Percentiles rank a stretch among this genome's conserved stretches.
These are phyloP conservation scores for Aspergillus pseudoglaucus DNA, from an alignment of 2,329 filamentous ascomycete species.

Conservation along the genomic window DNA sequence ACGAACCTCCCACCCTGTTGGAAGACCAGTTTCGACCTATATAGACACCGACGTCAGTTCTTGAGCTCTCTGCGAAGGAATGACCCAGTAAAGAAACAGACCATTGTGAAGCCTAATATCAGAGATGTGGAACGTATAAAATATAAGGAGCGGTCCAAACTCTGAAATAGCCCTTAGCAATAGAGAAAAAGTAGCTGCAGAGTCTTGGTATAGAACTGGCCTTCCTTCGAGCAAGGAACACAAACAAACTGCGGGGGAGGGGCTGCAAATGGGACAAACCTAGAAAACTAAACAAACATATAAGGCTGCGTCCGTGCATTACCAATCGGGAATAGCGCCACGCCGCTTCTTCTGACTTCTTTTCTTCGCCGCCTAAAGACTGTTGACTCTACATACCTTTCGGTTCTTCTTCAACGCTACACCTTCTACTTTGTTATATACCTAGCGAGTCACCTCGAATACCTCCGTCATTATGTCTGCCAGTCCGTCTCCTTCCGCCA, in stretches of 20 bases:
- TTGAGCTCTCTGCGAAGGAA: not conserved
- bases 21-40: slow-evolving; percentile 71
- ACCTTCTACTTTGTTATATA: not conserved
- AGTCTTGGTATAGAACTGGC: not conserved
- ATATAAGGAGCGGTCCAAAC: not conserved
- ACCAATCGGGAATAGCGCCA: slow-evolving; percentile 7
- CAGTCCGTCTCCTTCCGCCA: slow-evolving; percentile 36
- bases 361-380: not conserved
- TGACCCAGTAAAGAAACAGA: not conserved
- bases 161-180: not conserved
- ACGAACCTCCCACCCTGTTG: slow-evolving; percentile 86
- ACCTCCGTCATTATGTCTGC: slow-evolving; percentile 29
- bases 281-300: slow-evolving; percentile 10
- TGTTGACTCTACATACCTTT: not conserved
- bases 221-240: no score
- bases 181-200: not conserved
- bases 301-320: slow-evolving; percentile 5
- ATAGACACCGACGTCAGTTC: not conserved
- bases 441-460: not conserved
- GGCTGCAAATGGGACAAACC: slow-evolving; percentile 18
- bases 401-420: not conserved
- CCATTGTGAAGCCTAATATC: slow-evolving; percentile 4
- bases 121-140: not conserved
- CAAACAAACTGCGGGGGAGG: slow-evolving; percentile 25
- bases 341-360: slow-evolving; percentile 9